A percentile compares a stretch with the other conserved stretches of the same genome.
phyloP scores from a whole-genome alignment of 2,329 filamentous ascomycete genomes.

The Colletotrichum agaves region DNA sequence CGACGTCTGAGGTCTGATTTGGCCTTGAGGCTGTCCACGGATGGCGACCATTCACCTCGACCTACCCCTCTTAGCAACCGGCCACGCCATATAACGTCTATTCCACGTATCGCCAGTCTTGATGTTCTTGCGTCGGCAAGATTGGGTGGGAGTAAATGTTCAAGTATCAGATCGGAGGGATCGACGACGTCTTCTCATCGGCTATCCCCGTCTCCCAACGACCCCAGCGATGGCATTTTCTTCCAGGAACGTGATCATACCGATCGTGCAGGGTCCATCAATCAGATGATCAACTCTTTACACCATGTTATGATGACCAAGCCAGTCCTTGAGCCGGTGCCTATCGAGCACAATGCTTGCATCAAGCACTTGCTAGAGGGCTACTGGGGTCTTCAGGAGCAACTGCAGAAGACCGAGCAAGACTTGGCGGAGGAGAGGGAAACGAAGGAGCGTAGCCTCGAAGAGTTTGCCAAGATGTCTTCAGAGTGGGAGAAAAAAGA shows the following conservation, averaged over 20 bases:
- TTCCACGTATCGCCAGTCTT: slow-evolving; percentile 23
- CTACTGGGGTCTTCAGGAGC: slow-evolving; percentile 43
- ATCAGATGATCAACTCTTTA: slow-evolving; percentile 58
- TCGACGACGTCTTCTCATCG: not conserved
- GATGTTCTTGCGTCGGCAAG: slow-evolving; percentile 10
- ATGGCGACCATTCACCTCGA: not conserved
- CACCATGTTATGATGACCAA: slow-evolving; percentile 54
- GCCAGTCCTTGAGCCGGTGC: slow-evolving; percentile 48
- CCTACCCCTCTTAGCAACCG: not conserved
- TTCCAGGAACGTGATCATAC: slow-evolving; percentile 39
- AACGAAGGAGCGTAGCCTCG: slow-evolving; percentile 41
- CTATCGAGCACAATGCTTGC: slow-evolving; percentile 55
- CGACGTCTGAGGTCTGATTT: not conserved
- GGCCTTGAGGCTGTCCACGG: not conserved
- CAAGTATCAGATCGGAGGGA: slow-evolving; percentile 15
- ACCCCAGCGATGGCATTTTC: not conserved
- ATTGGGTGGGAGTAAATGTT: not conserved
- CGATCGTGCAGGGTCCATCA: slow-evolving; percentile 55
- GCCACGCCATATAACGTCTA: not conserved
- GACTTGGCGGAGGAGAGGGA: slow-evolving; percentile 27
- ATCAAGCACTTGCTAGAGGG: slow-evolving; percentile 52
- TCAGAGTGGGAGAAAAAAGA: slow-evolving; percentile 54
- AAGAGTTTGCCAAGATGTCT: slow-evolving; percentile 49
- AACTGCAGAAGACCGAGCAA: slow-evolving; percentile 38
- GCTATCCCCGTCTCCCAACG: not conserved